A percentile compares a stretch with the other conserved stretches of the same genome.
These are phyloP conservation scores for Mikania micrantha DNA, from an alignment of 129 eudicot species.

Conservation along the genomic window DNA sequence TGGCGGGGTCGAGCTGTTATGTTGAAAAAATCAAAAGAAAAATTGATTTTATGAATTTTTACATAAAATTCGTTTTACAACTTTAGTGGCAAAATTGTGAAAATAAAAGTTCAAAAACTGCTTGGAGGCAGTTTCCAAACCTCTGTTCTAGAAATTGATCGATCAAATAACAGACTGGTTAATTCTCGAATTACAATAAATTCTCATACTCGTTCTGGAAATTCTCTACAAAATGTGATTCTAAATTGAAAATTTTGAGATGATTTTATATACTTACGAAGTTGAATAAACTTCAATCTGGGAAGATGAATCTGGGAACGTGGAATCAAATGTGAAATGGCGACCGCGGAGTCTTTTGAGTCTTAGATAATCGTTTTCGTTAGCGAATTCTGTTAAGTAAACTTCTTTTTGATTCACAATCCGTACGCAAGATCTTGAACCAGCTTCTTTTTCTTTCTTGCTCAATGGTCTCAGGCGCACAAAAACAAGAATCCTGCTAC, in stretches of 20 bases:
- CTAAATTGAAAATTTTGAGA: neutral
- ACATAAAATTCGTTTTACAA: too few species aligned
- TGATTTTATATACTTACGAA: constrained; percentile 44
- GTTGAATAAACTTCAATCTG: constrained; percentile 72
- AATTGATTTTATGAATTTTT: too few species aligned
- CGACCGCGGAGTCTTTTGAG: constrained; percentile 77
- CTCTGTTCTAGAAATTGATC: too few species aligned
- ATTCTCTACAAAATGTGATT: neutral
- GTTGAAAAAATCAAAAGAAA: too few species aligned
- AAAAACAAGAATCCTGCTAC: constrained; percentile 64
- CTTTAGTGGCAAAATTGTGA: too few species aligned
- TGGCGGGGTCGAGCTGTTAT: too few species aligned
- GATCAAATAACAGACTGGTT: too few species aligned
- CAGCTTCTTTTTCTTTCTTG: constrained; percentile 72
- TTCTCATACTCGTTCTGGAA: too few species aligned
- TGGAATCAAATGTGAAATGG: constrained; percentile 77
- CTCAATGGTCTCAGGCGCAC: constrained; percentile 76
- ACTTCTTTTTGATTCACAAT: constrained; percentile 75
- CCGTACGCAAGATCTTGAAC: constrained; percentile 65
- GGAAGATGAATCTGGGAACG: constrained; percentile 70
- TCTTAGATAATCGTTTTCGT: constrained; percentile 70
- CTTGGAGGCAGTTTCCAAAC: too few species aligned
- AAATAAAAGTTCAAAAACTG: too few species aligned
- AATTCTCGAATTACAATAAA: too few species aligned
- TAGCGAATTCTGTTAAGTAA: constrained; percentile 72